A percentile compares a stretch with the other conserved stretches of the same genome.
Conservation (phyloP, 352 stramenopile species). For the Globisporangium barbulae region DNA sequence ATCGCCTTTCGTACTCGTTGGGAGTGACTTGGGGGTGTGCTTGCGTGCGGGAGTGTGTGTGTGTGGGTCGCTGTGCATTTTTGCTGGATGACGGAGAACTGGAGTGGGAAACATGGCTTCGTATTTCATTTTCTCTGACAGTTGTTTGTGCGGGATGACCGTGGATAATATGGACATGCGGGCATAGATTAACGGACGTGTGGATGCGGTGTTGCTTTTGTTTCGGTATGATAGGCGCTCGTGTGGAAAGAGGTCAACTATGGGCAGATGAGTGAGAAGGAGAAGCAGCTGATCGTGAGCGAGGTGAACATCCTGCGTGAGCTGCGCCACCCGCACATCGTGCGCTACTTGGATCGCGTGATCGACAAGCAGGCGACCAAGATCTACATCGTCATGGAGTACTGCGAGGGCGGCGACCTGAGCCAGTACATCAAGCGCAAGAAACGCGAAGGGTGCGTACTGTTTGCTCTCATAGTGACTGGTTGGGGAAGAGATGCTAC, state of each 20-base stretch:
- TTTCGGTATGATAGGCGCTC: constrained; percentile 49
- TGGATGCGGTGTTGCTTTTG: too few relatives aligned
- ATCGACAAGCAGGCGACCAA: constrained; percentile 91
- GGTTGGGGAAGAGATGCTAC: neutral
- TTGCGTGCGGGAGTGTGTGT: too few relatives aligned
- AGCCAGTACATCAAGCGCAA: constrained; percentile 90
- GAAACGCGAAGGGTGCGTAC: constrained; percentile 77
- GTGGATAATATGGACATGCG: neutral
- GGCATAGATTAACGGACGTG: neutral
- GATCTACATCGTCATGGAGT: constrained; percentile 96
- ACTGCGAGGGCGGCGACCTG: constrained; percentile 89
- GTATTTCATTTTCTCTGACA: too few relatives aligned
- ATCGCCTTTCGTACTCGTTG: neutral
- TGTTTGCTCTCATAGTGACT: neutral
- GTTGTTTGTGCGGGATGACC: neutral
- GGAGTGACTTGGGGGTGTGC: too few relatives aligned
- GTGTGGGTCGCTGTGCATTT: too few relatives aligned
- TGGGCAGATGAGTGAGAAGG: constrained; percentile 90
- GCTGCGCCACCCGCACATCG: constrained; percentile 91
- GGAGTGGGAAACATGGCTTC: too few relatives aligned
- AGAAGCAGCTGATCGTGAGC: constrained; percentile 93
- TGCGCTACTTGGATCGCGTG: constrained; percentile 92
- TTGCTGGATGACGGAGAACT: too few relatives aligned
- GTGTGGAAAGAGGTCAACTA: constrained; percentile 94
- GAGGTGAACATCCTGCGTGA: constrained; percentile 94